These are phyloP conservation scores for Canavalia gladiata DNA, from an alignment of 306 rosid genomes.

Conservation along the genomic window DNA sequence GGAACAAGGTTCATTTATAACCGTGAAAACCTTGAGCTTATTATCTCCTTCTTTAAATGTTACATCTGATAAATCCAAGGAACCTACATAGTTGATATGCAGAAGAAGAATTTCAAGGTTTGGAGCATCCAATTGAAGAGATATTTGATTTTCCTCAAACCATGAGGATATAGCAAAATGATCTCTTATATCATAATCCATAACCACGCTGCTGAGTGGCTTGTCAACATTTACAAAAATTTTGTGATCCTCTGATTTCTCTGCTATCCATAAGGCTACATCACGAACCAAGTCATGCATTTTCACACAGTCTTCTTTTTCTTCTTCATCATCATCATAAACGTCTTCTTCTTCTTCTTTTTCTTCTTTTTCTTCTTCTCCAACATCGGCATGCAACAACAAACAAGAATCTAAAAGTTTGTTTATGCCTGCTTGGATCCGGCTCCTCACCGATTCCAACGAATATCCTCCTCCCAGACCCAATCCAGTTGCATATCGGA, in stretches of 20 bases:
- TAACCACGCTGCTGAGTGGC: neutral
- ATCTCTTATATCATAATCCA: neutral
- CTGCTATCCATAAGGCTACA: conserved; percentile 37
- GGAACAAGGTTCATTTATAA: neutral
- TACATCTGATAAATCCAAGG: neutral
- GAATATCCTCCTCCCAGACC: conserved; percentile 6
- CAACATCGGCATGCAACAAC: too few relatives aligned
- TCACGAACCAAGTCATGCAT: conserved; percentile 49
- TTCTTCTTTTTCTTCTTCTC: too few relatives aligned
- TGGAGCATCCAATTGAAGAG: conserved; percentile 34
- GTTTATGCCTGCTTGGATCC: neutral
- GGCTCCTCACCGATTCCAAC: neutral
- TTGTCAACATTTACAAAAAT: conserved; percentile 27
- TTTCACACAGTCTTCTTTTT: conserved; percentile 1
- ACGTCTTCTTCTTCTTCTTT: too few relatives aligned
- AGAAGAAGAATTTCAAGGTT: conserved; percentile 33
- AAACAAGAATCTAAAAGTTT: too few relatives aligned
- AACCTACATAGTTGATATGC: neutral
- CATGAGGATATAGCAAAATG: conserved; percentile 39
- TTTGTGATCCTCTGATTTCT: neutral
- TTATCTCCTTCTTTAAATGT: conserved; percentile 35
- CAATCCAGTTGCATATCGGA: neutral
- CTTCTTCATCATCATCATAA: too few relatives aligned
- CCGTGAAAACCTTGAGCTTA: conserved; percentile 23
- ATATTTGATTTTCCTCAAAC: neutral